Evolutionary conservation across 2,329 filamentous ascomycete genomes (phyloP), one percentile per base, ranked within the genome.

Genomic region (Epicoccum nigrum): DNA sequence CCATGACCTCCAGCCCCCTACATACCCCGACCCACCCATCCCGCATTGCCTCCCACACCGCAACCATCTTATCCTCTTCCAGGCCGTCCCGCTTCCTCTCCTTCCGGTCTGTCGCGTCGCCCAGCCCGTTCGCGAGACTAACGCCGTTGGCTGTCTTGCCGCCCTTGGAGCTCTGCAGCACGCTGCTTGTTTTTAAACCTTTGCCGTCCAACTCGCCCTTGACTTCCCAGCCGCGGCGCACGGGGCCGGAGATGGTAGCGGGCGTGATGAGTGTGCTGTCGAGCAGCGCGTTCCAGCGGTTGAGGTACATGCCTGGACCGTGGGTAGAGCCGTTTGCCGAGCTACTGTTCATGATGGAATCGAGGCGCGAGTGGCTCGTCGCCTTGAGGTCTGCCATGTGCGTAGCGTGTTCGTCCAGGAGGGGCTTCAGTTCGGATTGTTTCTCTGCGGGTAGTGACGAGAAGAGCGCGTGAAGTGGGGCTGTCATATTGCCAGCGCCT

Each of bases 281-380:
- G 3, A 92, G 76, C 6, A 92, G 76, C 1, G 82, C 77, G 67
- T 91, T 86, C 89, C 89, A 92, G 41, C 85, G 81, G 1, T 83
- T 79, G 19, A 92, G 81, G 65, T 88, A 92, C 38, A 88, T 83
- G 1, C 89, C 89, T 0, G 89, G 88, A 0, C 88, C 88, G 19
- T 78, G 79, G 45, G 81, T 81, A 28, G 75, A 77, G 3, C 69
- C 65, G 12, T 44, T 46, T 8, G 35, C 27, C 7, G 32, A 38
- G 23, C 39, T 31, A n/a, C 41, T 48, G 8, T 48, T 45, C 55
- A 90, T 76, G 19, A 90, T 80, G 1, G 73, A 71, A 45, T 84
- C 81, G 53, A 89, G 80, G 2, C 83, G 81, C 1, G 41, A 40
- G n/a, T 55, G 49, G 0, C 87, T 89, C 1, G 83, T 75, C 0